A percentile compares a stretch with the other conserved stretches of the same genome.
phyloP scores from a whole-genome alignment of 805 yeast species.

The Isabelozyma rhagii region DNA sequence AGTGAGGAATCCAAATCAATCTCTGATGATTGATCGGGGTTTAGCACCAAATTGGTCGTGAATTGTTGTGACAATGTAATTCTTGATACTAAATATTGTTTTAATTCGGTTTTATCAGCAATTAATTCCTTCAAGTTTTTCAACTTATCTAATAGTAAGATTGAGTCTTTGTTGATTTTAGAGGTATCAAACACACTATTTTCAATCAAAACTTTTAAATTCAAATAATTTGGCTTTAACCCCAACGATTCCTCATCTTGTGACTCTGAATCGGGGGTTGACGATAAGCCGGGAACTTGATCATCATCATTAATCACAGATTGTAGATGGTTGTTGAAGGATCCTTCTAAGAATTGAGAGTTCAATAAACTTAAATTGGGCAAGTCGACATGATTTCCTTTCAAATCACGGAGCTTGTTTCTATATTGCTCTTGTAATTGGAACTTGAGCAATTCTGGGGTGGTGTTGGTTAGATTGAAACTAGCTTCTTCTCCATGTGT shows the following conservation, averaged over 20 bases:
- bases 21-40: constrained; percentile 7
- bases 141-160: constrained; percentile 27
- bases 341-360: constrained; percentile 22
- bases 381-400: constrained; percentile 7
- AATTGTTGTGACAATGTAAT: constrained; percentile 32
- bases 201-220: constrained; percentile 43
- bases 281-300: constrained; percentile 13
- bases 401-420: constrained; percentile 13
- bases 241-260: constrained; percentile 10
- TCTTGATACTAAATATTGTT: constrained; percentile 28
- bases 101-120: constrained; percentile 26
- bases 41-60: constrained; percentile 20
- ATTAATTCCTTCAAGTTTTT: constrained; percentile 25
- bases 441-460: constrained; percentile 41
- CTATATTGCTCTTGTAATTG: constrained; percentile 41
- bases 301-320: constrained; percentile 19
- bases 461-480: constrained; percentile 36
- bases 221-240: constrained; percentile 26
- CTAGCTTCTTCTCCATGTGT: constrained; percentile 20
- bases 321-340: constrained; percentile 36
- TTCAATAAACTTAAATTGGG: constrained; percentile 13
- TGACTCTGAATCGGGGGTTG: constrained; percentile 14
- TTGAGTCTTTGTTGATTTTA: constrained; percentile 30
- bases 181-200: constrained; percentile 40
- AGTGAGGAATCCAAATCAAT: constrained; percentile 24